phyloP scores from a whole-genome alignment of 2,329 filamentous ascomycete species.

The Neonectria faginata region DNA sequence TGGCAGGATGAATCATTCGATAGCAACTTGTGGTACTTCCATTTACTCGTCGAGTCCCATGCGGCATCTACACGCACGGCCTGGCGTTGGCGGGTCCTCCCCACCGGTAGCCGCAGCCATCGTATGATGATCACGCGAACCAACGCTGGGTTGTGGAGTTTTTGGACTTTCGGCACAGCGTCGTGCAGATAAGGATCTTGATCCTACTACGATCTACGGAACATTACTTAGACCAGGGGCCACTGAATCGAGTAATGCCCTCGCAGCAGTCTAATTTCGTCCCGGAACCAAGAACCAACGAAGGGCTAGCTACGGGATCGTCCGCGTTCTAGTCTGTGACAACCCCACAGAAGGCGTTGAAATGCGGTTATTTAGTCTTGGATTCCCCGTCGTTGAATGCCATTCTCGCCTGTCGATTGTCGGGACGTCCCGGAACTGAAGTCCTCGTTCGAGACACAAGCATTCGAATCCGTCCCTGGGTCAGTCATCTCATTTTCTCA shows the following conservation, averaged over 20 bases:
- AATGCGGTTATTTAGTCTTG: not conserved
- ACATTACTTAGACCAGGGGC: not conserved
- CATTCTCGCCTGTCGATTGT: not conserved
- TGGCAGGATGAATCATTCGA: not conserved
- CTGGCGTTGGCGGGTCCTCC: not conserved
- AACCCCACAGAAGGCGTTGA: not conserved
- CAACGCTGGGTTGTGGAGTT: not conserved
- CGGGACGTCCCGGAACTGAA: constrained; percentile 6
- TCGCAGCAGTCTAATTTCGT: not conserved
- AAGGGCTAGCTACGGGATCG: not conserved
- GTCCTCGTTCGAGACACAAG: not conserved
- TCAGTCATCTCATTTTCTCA: constrained; percentile 2
- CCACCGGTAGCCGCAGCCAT: not conserved
- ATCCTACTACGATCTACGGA: not conserved
- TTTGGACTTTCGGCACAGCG: not conserved
- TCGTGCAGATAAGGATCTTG: not conserved
- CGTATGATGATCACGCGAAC: constrained; percentile 3
- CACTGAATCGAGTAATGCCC: too few relatives aligned
- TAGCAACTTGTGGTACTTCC: not conserved
- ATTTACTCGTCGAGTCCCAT: not conserved
- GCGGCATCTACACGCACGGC: not conserved
- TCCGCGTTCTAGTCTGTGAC: not conserved
- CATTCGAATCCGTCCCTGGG: constrained; percentile 7
- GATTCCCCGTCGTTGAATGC: not conserved
- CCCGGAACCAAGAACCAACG: not conserved